Base-by-base conservation (phyloP, 768 basidiomycete species). In the Termitomyces sp. region DNA sequence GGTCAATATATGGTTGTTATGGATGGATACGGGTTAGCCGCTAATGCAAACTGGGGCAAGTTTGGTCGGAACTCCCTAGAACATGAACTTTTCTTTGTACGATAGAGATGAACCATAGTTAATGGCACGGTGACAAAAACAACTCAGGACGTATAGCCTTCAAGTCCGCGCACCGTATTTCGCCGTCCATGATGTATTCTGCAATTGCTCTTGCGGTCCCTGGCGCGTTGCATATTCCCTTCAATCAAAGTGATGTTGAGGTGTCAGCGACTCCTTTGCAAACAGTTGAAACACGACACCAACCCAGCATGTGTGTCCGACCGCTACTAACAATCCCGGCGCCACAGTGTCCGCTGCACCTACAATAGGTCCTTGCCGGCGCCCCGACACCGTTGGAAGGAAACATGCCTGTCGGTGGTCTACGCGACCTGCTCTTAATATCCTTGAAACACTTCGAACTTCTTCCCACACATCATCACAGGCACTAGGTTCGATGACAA, bases 151-250 rank as follows among this genome's bases (percentile, higher is more conserved):
- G 76, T 41, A 85, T 73, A 59, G 67, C 75, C 59, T 70, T 71
- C 61, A 87, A 65, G 49, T 84, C 73, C 1, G 82, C 84, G 55
- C 84, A 85, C 37, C 65, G 74, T 46, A 81, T 79, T 57, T 78
- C 78, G 11, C 88, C 88, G 32, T 86, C 80, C 71, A 93, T 73
- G 7, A 94, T 71, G 17, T 90, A 70, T 67, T 92, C 89, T 14
- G 82, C 75, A 41, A 97, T 67, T 7, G 81, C 83, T 61, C 79
- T 82, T 1, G 86, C 94, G 3, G 91, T 94, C 4, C 90, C 93
- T 0, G 93, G 91, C 3, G 85, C 91, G 66, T 89, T 89, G 67
- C 83, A 89, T 41, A 90, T 86, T 0, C 89, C 88, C 88, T 88
- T 54, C 3, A 37, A 23, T 11, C 23, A 27, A 65, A 16, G 65